Evolutionary conservation across 805 yeast genomes (phyloP), one percentile per base, ranked within the genome.

Genomic region (Crinitomyces ghanaensis): DNA sequence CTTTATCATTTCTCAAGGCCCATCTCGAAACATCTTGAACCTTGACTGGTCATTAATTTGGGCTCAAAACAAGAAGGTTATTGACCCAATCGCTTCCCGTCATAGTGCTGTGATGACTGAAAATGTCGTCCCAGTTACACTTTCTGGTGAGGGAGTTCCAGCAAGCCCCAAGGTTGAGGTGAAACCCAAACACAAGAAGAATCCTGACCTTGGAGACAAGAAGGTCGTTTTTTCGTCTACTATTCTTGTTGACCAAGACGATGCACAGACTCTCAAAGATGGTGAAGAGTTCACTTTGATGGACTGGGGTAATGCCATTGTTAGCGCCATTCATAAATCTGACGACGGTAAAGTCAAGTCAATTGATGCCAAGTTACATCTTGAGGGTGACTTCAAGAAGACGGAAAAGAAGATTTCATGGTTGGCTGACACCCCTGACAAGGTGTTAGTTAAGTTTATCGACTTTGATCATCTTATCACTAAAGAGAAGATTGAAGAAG

Each of bases 271-370:
- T 29, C 65, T 77, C 40, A 74, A 68, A 45, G 88, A 74, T 27
- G 82, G 79, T 43, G 97, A 88, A 63, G 97, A 88, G 65, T 67
- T 86, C 42, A 88, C 97, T n/a, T 71, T 88, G 51, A 88, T 88
- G 97, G 96, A 88, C 62, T 88, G 97, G 97, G 97, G 96, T 69
- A 88, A 88, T 57, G 80, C 75, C 38, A 79, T 88, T 45, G 64
- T 86, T 44, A 71, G 78, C 44, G 72, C 73, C 56, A 70, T 86
- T 52, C 62, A 61, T 54, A 76, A 71, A 56, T 75, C 73, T 42
- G 79, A 70, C 38, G 70, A 59, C 30, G 57, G 56, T 28, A 43
- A 64, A 24, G 79, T 79, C 36, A 66, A 65, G 30, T 63, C 77
- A 3, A 63, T 88, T 41, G 78, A 72, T 34, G 95, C 84, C 36